Evolutionary conservation across 495 filamentous ascomycete genomes (phyloP), one percentile per base, ranked within the genome.

Genomic region (Cenococcum geophilum): DNA sequence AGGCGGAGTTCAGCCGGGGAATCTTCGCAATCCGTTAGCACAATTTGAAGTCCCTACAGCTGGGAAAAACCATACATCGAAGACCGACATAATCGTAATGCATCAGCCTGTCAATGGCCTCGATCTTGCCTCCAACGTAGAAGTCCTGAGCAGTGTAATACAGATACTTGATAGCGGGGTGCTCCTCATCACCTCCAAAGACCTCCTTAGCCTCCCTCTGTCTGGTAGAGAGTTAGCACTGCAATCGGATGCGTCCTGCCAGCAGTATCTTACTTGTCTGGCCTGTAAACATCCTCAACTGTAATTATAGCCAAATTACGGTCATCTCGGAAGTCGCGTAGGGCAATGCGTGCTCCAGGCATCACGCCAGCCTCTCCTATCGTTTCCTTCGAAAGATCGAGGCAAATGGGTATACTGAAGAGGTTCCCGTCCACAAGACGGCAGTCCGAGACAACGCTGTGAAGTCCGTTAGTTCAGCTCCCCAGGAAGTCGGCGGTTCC

Each of bases 11-110:
- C 93, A 12, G 95, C 88, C 62, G 93, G 93, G 20, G 95, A 92
- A 77, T 95, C 89, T 95, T 47, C 42, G 54, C 32, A 48, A 67
- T 57, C 65, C 25, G 40, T 60, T 32, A 57, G 59, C 16, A 35
- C 20, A 14, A 5, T 14, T 50, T 25, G 49, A 8, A 4, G 18
- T 52, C 16, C 14, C 6, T 25, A 51, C 9, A 58, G 53, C 34
- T 20, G 8, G 25, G 34, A 20, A 20, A 12, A 62, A 32, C 32
- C 85, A 68, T 82, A 92, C 89, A 98, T 81, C 93, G 85, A 58
- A 96, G 83, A 71, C 84, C 95, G 67, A 97, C 90, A 79, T 97
- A 97, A 79, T 98, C 93, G 80, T 98, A 98, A 80, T 98, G 95
- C 78, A 92, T 89, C 36, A 96, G 80, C 71, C 87, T 84, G 77